Evolutionary conservation across 208 protist genomes (phyloP), one percentile per base, ranked within the genome.

Genomic region (Trypanosoma avium): DNA sequence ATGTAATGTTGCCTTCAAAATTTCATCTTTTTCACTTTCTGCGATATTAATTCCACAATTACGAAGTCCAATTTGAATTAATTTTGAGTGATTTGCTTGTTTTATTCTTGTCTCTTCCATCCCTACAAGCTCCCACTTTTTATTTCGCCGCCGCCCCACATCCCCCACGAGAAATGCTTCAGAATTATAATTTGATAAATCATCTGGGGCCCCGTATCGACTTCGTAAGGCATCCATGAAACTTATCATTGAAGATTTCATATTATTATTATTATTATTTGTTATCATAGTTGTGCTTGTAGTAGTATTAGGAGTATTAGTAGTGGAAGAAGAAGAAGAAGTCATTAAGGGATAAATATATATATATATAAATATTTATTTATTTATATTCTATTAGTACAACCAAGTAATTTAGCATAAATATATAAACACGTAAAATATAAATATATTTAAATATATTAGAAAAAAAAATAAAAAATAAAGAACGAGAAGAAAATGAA

Each of bases 61-160:
- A 19, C 77, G 79, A 30, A 96, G 75, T 40, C 88, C 81, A 22
- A 93, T 81, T 24, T 91, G 74, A 4, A 78, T 57, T 10, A 96
- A 77, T 1, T 57, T 48, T 56, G 85, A 61, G 63, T 88, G 87
- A 21, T 75, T 63, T 17, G 69, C 70, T 68, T 96, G 90, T 57
- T 78, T 74, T 47, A 38, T 36, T 8, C 83, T 73, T 0, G 84
- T 81, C 55, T 89, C 69, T 43, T 91, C 84, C 69, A 89, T 90
- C 21, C 90, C 90, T 0, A 96, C 85, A 47, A 96, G 78, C 40
- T 88, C 81, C 90, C 90, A 96, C 47, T 75, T 89, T 27, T 86
- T 86, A 61, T 87, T 82, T 17, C 63, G 57, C 21, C 49, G 63
- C 33, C 63, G 58, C 3, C 26, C 46, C 33, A 24, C 64, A 22